Percentiles rank a stretch among this genome's conserved stretches.
Conservation (phyloP, 108 stramenopile genomes). For the Poteriospumella lacustris region DNA sequence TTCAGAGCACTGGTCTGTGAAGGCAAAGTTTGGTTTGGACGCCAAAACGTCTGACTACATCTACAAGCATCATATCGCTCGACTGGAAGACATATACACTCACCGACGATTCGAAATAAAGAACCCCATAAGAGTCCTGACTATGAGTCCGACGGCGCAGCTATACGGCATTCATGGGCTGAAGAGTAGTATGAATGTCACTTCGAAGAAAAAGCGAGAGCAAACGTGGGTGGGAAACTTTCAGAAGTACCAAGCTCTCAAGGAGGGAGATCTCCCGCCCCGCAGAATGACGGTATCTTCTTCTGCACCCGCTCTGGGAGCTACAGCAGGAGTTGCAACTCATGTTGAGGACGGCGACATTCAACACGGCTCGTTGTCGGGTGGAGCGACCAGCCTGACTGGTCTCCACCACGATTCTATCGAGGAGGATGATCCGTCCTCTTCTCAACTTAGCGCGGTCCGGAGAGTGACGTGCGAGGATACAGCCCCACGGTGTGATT, state of each 20-base stretch:
- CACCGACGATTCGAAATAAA: neutral
- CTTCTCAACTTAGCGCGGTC: too few species aligned
- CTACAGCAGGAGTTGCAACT: too few species aligned
- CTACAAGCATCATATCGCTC: neutral
- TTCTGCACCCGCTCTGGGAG: too few species aligned
- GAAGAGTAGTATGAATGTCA: too few species aligned
- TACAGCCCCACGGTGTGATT: neutral
- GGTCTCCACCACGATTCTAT: too few species aligned
- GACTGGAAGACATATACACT: neutral
- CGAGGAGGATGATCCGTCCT: too few species aligned
- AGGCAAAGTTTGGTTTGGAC: neutral
- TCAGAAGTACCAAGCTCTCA: neutral
- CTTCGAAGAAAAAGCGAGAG: neutral
- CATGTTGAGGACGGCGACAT: too few species aligned
- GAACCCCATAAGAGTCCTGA: neutral
- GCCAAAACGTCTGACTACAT: neutral
- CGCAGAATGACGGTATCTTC: too few species aligned
- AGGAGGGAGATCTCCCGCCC: too few species aligned
- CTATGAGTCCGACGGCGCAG: neutral
- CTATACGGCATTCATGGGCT: neutral
- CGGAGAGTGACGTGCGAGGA: too few species aligned
- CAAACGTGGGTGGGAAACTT: neutral
- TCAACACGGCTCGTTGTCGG: too few species aligned
- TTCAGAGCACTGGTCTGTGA: neutral
- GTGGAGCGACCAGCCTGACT: too few species aligned